Conservation (phyloP, 176 grass and related monocot species). For the Chloris gayana region DNA sequence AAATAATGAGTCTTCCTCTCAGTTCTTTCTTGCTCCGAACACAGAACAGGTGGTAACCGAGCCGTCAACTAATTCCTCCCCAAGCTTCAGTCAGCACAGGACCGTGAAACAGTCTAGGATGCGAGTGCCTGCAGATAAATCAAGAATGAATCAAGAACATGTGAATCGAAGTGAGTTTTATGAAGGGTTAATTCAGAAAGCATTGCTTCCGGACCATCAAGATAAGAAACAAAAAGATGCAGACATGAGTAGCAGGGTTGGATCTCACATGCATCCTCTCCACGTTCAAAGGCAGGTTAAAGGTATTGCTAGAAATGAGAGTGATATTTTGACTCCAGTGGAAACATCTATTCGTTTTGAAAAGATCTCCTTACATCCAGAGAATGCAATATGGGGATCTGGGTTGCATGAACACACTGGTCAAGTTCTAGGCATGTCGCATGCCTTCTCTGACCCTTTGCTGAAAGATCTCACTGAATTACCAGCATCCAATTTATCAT, state of each 20-base stretch:
- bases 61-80: constrained; percentile 47
- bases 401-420: constrained; percentile 36
- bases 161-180: constrained; percentile 46
- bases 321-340: constrained; percentile 40
- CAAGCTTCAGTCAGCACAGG: constrained; percentile 44
- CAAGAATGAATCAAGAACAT: constrained; percentile 25
- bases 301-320: constrained; percentile 45
- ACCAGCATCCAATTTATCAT: constrained; percentile 50
- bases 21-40: constrained; percentile 55
- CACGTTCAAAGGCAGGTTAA: constrained; percentile 45
- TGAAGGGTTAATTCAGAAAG: constrained; percentile 33
- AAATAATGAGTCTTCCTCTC: constrained; percentile 31
- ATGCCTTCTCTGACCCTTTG: constrained; percentile 73
- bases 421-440: constrained; percentile 53
- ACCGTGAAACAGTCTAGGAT: constrained; percentile 43
- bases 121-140: constrained; percentile 41
- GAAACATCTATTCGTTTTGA: constrained; percentile 59
- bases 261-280: constrained; percentile 26
- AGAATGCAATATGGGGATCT: constrained; percentile 30
- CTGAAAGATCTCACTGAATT: constrained; percentile 38
- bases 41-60: constrained; percentile 21
- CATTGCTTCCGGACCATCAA: constrained; percentile 26
- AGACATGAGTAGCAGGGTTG: constrained; percentile 20
- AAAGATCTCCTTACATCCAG: constrained; percentile 34
- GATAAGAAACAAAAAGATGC: constrained; percentile 35